Percentiles rank a stretch among this genome's conserved stretches.
phyloP scores from a whole-genome alignment of 1,284 basidiomycete species.

The Ustilago shanxiensis region DNA sequence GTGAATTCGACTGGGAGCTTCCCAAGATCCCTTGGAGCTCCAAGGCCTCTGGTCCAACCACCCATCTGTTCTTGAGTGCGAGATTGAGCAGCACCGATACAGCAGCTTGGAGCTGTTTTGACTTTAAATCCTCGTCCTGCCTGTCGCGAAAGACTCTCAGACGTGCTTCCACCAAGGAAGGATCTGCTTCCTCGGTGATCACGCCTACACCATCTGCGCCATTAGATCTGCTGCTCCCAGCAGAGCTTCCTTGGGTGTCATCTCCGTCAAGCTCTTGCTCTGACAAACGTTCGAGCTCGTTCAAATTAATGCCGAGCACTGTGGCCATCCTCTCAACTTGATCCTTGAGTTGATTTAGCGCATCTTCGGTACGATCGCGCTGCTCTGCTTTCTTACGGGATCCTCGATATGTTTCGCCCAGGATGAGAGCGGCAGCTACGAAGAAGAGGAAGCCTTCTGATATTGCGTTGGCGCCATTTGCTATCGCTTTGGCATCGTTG shows the following conservation, averaged over 20 bases:
- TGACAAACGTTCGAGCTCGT: conserved; percentile 28
- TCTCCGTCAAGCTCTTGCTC: conserved; percentile 17
- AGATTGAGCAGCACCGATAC: conserved; percentile 56
- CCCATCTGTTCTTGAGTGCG: conserved; percentile 56
- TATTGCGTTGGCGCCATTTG: conserved; percentile 66
- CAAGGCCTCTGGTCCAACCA: conserved; percentile 56
- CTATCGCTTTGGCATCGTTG: conserved; percentile 67
- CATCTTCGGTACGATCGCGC: conserved; percentile 61
- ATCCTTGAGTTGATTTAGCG: conserved; percentile 50
- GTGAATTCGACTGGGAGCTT: conserved; percentile 7
- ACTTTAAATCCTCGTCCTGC: conserved; percentile 45
- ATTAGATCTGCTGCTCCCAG: not conserved
- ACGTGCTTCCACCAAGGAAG: conserved; percentile 39
- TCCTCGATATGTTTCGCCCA: conserved; percentile 65
- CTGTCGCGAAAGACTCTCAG: conserved; percentile 25
- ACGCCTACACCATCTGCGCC: conserved; percentile 3
- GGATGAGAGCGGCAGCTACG: conserved; percentile 64
- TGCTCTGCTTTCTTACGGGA: conserved; percentile 61
- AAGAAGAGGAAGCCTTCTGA: conserved; percentile 67
- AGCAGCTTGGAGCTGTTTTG: conserved; percentile 49
- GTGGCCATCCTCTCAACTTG: conserved; percentile 45
- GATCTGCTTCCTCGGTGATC: conserved; percentile 47
- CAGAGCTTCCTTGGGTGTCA: not conserved
- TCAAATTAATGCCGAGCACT: conserved; percentile 45
- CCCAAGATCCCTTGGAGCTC: conserved; percentile 54